phyloP scores from a whole-genome alignment of 768 basidiomycete species.

The Boletus sensibilis region DNA sequence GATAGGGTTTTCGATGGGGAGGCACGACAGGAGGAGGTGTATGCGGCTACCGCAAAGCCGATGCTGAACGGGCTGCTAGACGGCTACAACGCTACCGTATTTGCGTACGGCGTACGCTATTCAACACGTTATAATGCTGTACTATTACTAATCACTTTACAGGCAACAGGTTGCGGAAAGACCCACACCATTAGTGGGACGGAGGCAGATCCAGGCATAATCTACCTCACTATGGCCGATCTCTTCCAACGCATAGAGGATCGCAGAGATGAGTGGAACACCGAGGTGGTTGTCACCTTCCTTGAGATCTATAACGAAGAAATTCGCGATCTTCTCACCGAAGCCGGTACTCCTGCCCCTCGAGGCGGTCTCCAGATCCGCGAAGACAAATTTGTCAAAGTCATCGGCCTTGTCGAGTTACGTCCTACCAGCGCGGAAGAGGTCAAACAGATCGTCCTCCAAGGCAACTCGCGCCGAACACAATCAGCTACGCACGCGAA shows the following conservation, averaged over 20 bases:
- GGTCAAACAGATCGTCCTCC: constrained; percentile 89
- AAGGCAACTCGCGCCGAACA: constrained; percentile 84
- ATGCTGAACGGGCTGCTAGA: constrained; percentile 83
- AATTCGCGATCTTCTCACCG: constrained; percentile 90
- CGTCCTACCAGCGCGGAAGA: constrained; percentile 83
- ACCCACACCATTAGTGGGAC: constrained; percentile 98
- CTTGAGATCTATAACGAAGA: constrained; percentile 99
- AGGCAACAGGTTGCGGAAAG: constrained; percentile 99
- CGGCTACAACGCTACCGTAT: constrained; percentile 96
- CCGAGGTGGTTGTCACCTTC: constrained; percentile 90
- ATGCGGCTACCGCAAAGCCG: constrained; percentile 81
- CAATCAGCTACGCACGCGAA: constrained; percentile 97
- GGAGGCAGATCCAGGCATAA: constrained; percentile 84
- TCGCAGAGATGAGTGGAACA: constrained; percentile 78
- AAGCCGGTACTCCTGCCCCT: constrained; percentile 56
- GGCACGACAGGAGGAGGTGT: constrained; percentile 83
- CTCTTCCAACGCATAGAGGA: constrained; percentile 93
- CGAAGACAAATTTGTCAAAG: constrained; percentile 92
- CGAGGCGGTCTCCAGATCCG: constrained; percentile 90
- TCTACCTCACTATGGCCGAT: constrained; percentile 96
- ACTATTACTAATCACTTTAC: constrained; percentile 15
- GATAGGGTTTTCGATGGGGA: constrained; percentile 87
- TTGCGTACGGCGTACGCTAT: constrained; percentile 91
- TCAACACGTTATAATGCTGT: background rate
- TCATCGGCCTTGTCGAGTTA: constrained; percentile 80